Evolutionary conservation across 768 basidiomycete genomes (phyloP).

Genomic region (Candolleomyces efflorescens): DNA sequence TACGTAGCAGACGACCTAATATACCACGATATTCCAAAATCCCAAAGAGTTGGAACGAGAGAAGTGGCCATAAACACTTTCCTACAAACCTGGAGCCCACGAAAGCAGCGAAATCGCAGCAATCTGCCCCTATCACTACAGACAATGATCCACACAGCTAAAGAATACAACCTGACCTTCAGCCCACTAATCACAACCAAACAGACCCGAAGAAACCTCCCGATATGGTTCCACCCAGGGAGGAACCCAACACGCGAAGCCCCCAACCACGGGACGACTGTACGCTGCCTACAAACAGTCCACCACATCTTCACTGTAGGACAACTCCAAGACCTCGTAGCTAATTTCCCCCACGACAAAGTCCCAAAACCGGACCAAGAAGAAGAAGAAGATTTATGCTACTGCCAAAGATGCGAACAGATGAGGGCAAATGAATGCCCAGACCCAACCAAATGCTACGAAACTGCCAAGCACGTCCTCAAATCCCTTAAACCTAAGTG

Average conservation of each 20-base stretch:
- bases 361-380: neutral
- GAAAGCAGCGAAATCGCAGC: neutral
- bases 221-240: neutral
- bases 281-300: neutral
- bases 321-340: neutral
- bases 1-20: slow-evolving; percentile 4
- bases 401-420: neutral
- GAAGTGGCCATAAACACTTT: neutral
- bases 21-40: neutral
- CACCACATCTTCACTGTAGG: neutral
- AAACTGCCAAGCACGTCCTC: neutral
- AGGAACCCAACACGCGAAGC: neutral
- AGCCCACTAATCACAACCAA: neutral
- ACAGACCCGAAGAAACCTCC: neutral
- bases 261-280: neutral
- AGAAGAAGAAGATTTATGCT: neutral
- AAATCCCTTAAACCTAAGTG: neutral
- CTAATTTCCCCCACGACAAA: neutral
- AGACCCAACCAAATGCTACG: neutral
- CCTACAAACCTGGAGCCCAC: neutral
- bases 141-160: neutral
- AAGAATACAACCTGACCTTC: neutral
- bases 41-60: slow-evolving; percentile 8
- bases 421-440: neutral
- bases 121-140: neutral